Evolutionary conservation across 177 flowering plant genomes (phyloP).

Genomic region (Telopea speciosissima): DNA sequence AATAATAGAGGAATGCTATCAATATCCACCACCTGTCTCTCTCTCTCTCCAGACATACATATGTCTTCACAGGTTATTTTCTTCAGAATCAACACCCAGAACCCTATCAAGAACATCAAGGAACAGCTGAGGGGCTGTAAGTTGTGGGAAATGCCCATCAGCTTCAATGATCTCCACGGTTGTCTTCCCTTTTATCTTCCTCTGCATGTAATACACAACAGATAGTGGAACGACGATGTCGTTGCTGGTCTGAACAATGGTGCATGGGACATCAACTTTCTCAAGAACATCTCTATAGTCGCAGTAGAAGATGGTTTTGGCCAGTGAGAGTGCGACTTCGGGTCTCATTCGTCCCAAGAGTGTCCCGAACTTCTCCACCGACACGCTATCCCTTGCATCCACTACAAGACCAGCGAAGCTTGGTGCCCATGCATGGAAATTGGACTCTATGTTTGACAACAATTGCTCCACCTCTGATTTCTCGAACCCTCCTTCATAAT

Average conservation of each 20-base stretch:
- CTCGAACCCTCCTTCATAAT: slow-evolving; percentile 77
- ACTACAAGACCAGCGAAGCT: slow-evolving; percentile 45
- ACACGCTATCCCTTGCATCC: slow-evolving; percentile 38
- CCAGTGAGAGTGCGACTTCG: slow-evolving; percentile 54
- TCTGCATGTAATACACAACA: slow-evolving; percentile 58
- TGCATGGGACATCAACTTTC: slow-evolving; percentile 57
- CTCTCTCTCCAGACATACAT: too few relatives aligned
- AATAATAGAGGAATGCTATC: too few relatives aligned
- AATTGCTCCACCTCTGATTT: slow-evolving; percentile 40
- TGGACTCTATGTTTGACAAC: slow-evolving; percentile 43
- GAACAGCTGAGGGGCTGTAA: slow-evolving; percentile 48
- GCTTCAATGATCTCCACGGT: slow-evolving; percentile 51
- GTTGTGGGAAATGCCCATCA: slow-evolving; percentile 76
- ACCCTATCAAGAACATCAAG: slow-evolving; percentile 39
- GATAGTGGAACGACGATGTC: slow-evolving; percentile 59
- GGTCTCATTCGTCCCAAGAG: slow-evolving; percentile 54
- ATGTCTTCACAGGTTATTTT: neutral
- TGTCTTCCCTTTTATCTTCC: slow-evolving; percentile 45
- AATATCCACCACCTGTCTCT: too few relatives aligned
- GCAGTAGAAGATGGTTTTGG: slow-evolving; percentile 50
- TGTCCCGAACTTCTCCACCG: slow-evolving; percentile 31
- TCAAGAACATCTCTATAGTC: slow-evolving; percentile 57
- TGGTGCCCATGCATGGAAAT: slow-evolving; percentile 54
- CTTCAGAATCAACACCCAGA: slow-evolving; percentile 18
- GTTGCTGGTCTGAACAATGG: slow-evolving; percentile 51